Base-by-base conservation (phyloP, 768 basidiomycete genomes). In the Russula griseocarnosa region DNA sequence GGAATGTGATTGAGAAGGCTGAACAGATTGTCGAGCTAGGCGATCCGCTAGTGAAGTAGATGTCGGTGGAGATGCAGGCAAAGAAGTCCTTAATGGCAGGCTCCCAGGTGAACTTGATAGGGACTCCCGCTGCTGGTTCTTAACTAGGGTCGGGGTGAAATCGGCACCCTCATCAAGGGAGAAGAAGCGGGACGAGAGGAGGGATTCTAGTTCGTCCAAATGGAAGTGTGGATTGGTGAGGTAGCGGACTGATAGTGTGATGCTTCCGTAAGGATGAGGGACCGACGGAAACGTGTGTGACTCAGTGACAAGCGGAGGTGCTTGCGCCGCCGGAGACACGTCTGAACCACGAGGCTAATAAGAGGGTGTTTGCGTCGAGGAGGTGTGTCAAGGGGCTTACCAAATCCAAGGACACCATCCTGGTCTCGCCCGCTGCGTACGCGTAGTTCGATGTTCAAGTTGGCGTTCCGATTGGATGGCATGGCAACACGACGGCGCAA, bases 161-260 rank as follows among this genome's bases (percentile, higher is more conserved):
- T 81, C 82, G 3, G 77, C 78, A 20, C 82, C 85, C 68, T 84
- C 82, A 68, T 89, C 87, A 60, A 84, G 78, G 1, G 86, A 86
- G 28, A 88, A 78, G 70, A 93, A 89, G 16, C 84, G 78, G 4
- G 86, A 87, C 3, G 88, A 90, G 5, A 92, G 77, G 1, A 91
- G 75, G 1, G 87, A 86, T 74, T 93, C 91, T 36, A 86, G 79
- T 67, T 90, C 87, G 73, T 91, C 88, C 34, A 92, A 76, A 66
- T 84, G 80, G 77, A 92, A 92, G 69, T 81, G 77, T 5, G 90
- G 88, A 1, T 81, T 76, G 14, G 81, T 77, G 53, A 92, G 83
- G 74, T 89, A 92, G 30, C 82, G 84, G 40, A 81, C 74, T 10
- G 84, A 78, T 58, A 93, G 79, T 0, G 79, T 76, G 60, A 92